Base-by-base conservation (phyloP, 345 rosid genomes). In the Lepidium didymum region DNA sequence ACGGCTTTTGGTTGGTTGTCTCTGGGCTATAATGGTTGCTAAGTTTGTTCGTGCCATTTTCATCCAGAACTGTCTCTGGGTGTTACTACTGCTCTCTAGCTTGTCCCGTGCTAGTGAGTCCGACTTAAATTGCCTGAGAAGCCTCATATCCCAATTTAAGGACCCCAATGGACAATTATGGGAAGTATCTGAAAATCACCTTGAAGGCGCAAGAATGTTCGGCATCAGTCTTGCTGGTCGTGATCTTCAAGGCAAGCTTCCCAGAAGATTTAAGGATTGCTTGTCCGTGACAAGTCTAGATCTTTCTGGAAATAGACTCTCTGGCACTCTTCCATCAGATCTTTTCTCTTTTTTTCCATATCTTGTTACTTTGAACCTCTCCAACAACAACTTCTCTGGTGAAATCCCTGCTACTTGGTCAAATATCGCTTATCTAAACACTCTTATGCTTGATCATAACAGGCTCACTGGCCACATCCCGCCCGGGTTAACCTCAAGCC, bases 71-170 rank as follows among this genome's bases (percentile, higher is more conserved):
- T 71, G 73, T 21, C 10, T 82, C 25, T 79, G 86, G 85, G 47
- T 78, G 36, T 74, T 82, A 65, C 69, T 82, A 29, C 7, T 29
- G 11, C 47, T 73, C 49, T 77, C 81, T 46, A 51, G 60, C 69
- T 64, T 78, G 63, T 69, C 77, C 80, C 53, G 43, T 74, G 84
- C 82, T 14, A 7, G 56, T 31, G 67, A 21, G 59, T 64, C 72
- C 2, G 90, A 87, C 77, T 36, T 86, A 33, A 49, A 57, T 29
- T 84, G 96, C 73, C 74, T 90, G 84, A 64, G 14, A 77, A 78
- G 66, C 54, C 15, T 83, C 51, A 70, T 50, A 50, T 58, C 6
- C 1, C 81, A 89, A 4, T 75, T 87, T 2, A 25, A 77, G 31
- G 94, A 87, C 35, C 88, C 90, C 23, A 12, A 35, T 1, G 34